Evolutionary conservation across 768 basidiomycete species (phyloP), one percentile per base, ranked within the genome.

Genomic region (Filobasidium floriforme): DNA sequence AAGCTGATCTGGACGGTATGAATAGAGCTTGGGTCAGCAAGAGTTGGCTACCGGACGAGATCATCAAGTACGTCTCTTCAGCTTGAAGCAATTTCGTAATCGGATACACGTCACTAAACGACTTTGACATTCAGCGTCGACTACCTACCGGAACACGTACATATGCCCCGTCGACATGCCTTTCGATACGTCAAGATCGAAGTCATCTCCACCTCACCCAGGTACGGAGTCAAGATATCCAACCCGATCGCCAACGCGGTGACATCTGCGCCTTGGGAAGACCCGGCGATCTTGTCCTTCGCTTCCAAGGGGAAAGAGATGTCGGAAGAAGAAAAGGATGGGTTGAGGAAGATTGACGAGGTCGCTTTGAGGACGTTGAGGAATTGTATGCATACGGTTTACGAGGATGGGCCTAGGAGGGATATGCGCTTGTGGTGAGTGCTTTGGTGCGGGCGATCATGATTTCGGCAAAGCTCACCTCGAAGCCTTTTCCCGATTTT

Each of bases 111-210:
- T 71, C 68, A 10, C 49, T 52, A 15, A 12, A 9, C 32, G n/a
- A 37, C 32, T 9, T 37, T 9, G n/a, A 37, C 32, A 3, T 2
- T 37, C 52, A 66, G 65, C 37, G 61, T 71, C 57, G 71, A 72
- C 44, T 71, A 59, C 61, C 57, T 72, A 18, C 73, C 68, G 15
- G 62, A 71, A 26, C 41, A 44, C 29, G 63, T 71, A 26, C 29
- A 64, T 26, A 66, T 73, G 52, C 68, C 67, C 12, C 61, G 72
- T 7, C 66, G 73, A 14, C 70, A 72, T 65, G 70, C 70, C n/a
- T 74, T 72, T 59, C 68, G 73, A 3, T 74, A 69, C 63, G 69
- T 74, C 66, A 72, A 72, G 59, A 60, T 72, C 26, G 65, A 74
- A 44, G 67, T 72, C 41, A 66, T 74, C 26, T 63, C 66, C n/a